Base-by-base conservation (phyloP, 305 asterid species). In the Coffea humblotiana region DNA sequence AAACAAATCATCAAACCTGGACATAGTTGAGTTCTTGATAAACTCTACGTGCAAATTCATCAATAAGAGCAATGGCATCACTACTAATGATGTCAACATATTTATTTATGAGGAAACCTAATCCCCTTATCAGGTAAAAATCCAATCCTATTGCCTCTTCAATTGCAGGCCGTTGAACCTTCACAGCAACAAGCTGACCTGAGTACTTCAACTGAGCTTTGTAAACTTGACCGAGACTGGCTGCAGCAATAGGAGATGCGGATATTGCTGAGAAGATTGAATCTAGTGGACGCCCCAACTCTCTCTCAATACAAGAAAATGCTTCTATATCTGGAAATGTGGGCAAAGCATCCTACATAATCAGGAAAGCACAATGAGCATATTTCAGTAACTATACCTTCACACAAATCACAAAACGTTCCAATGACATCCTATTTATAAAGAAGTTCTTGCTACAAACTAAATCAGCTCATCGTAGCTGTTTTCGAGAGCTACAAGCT, bases 1-100 rank as follows among this genome's bases (percentile, higher is more conserved):
- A 35, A 77, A 27, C 23, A 25, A 76, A 51, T 49, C 78, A 83
- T 84, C 90, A 66, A 88, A 96, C 99, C 98, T 96, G 98, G 8
- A 96, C 99, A 81, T 96, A 96, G 81, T 96, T 96, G 83, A 96
- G 97, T 87, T 96, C 99, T 90, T 94, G 98, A 90, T 89, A 96
- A 88, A 96, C 99, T 89, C 99, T 88, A 27, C 97, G 88, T 79
- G 98, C 99, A 81, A 94, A 96, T 89, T 96, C 99, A 82, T 96
- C 99, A 56, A 96, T 85, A 72, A 96, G 97, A 82, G 99, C 98
- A 84, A 96, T 96, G 27, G 86, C 94, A 80, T 96, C 99, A 71
- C 97, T 96, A 67, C 97, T 69, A 74, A 96, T 80, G 75, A 91
- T n/a, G 87, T 94, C 97, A 47, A 90, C 97, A 72, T 96, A 94